A percentile compares a stretch with the other conserved stretches of the same genome.
These are phyloP conservation scores for Anisodus acutangulus DNA, from an alignment of 257 asterid species.

Conservation along the genomic window DNA sequence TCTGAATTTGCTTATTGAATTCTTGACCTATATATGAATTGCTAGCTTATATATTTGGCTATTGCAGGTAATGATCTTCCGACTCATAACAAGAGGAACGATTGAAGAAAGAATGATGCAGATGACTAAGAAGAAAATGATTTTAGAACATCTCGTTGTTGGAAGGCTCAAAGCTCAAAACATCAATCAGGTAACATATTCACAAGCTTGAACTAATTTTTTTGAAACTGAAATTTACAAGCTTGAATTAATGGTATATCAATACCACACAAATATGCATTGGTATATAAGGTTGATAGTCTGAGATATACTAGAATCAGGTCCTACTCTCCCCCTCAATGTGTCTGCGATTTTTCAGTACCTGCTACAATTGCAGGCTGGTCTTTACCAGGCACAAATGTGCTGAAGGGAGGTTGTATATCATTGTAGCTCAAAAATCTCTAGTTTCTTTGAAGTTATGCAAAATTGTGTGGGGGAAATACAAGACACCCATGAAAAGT, in stretches of 20 bases:
- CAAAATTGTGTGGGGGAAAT: neutral
- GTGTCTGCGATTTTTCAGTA: neutral
- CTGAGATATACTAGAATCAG: neutral
- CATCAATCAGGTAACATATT: conserved; percentile 76
- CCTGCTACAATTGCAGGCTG: conserved; percentile 20
- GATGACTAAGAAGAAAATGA: conserved; percentile 99
- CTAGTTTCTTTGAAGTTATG: neutral
- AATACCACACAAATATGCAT: neutral
- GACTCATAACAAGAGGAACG: conserved; percentile 86
- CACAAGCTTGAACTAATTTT: neutral
- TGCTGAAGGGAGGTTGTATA: conserved; percentile 24
- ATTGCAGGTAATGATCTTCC: conserved; percentile 91
- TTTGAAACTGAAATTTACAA: neutral
- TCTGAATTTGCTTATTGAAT: conserved; percentile 32
- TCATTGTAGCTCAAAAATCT: neutral
- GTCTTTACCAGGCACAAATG: neutral
- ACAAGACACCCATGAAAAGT: neutral
- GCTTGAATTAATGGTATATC: neutral
- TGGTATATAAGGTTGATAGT: neutral
- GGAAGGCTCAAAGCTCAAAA: conserved; percentile 93
- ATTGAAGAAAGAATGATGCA: conserved; percentile 99
- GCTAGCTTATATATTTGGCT: conserved; percentile 27
- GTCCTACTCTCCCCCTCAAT: conserved; percentile 5
- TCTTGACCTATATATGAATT: conserved; percentile 32
- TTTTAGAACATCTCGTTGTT: conserved; percentile 95